phyloP scores from a whole-genome alignment of 352 stramenopile genomes.

The Globisporangium spinosum region DNA sequence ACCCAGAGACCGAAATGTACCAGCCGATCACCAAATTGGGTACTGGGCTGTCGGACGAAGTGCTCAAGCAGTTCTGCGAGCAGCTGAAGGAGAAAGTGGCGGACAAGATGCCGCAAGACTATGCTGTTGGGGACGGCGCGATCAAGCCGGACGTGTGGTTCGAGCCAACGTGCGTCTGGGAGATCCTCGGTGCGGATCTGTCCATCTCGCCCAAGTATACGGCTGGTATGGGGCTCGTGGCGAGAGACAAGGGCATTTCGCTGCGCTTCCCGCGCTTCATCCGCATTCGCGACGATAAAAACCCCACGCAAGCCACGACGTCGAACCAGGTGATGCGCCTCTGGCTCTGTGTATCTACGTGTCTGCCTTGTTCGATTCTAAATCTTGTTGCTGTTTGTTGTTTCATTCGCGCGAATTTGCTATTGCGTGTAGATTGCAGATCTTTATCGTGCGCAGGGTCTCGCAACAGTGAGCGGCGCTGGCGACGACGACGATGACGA shows the following conservation, averaged over 20 bases:
- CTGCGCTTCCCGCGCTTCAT: slow-evolving; percentile 99
- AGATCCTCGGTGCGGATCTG: slow-evolving; percentile 98
- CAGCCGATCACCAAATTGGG: slow-evolving; percentile 98
- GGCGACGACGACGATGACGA: slow-evolving; percentile 74
- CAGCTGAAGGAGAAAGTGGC: slow-evolving; percentile 84
- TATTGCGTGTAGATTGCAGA: slow-evolving; percentile 62
- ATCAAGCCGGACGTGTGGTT: slow-evolving; percentile 96
- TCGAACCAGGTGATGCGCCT: slow-evolving; percentile 88
- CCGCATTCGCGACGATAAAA: slow-evolving; percentile 97
- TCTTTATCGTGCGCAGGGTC: slow-evolving; percentile 72
- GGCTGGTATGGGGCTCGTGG: slow-evolving; percentile 90
- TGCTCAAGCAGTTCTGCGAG: slow-evolving; percentile 89
- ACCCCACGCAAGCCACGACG: slow-evolving; percentile 93
- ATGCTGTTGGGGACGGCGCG: slow-evolving; percentile 83
- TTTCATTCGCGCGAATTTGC: slow-evolving; percentile 1
- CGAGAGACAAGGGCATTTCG: slow-evolving; percentile 93
- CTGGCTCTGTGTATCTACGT: neutral
- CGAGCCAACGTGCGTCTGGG: slow-evolving; percentile 95
- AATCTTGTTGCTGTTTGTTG: neutral
- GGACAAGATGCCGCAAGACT: slow-evolving; percentile 87
- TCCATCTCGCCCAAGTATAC: slow-evolving; percentile 98
- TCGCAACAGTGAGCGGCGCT: slow-evolving; percentile 55
- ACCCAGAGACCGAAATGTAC: slow-evolving; percentile 96
- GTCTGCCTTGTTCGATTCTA: neutral
- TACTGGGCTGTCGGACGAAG: slow-evolving; percentile 98